phyloP scores from a whole-genome alignment of 1,284 basidiomycete species.

The Amylostereum areolatum region DNA sequence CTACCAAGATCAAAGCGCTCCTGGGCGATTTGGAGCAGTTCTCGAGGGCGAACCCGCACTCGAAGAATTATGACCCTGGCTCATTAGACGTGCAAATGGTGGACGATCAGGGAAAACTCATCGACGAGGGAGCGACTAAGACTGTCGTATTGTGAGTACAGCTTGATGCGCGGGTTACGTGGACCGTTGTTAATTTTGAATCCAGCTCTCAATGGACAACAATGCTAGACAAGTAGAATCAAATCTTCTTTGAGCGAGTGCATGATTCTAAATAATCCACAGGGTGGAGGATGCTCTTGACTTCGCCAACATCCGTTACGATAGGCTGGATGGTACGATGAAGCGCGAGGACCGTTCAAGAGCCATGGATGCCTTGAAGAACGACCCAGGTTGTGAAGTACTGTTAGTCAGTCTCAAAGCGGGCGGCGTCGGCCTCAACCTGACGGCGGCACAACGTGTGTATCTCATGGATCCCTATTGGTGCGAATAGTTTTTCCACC shows the following conservation, averaged over 20 bases:
- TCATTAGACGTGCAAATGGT: constrained; percentile 69
- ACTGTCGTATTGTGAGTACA: constrained; percentile 85
- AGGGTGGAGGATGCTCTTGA: constrained; percentile 88
- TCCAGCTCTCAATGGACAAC: constrained; percentile 90
- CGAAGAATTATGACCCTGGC: constrained; percentile 75
- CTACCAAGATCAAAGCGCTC: constrained; percentile 82
- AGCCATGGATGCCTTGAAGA: constrained; percentile 87
- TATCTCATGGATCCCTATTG: constrained; percentile 97
- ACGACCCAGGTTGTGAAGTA: constrained; percentile 82
- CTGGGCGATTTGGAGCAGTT: constrained; percentile 70
- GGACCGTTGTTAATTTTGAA: constrained; percentile 4
- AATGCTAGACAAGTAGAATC: constrained; percentile 84
- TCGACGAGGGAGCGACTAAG: constrained; percentile 70
- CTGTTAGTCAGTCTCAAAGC: constrained; percentile 94
- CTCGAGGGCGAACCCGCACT: constrained; percentile 77
- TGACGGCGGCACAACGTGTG: constrained; percentile 88
- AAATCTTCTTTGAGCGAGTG: neutral
- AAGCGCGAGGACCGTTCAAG: constrained; percentile 87
- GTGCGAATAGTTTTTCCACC: constrained; percentile 34
- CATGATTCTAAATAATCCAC: constrained; percentile 9
- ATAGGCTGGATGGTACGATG: constrained; percentile 95
- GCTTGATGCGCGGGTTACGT: constrained; percentile 1
- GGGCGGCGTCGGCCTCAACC: constrained; percentile 93
- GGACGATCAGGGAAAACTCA: constrained; percentile 64
- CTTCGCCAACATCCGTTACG: constrained; percentile 74